These are phyloP conservation scores for Hsuehochloa calcarea DNA, from an alignment of 176 grass and related monocot species.

Conservation along the genomic window DNA sequence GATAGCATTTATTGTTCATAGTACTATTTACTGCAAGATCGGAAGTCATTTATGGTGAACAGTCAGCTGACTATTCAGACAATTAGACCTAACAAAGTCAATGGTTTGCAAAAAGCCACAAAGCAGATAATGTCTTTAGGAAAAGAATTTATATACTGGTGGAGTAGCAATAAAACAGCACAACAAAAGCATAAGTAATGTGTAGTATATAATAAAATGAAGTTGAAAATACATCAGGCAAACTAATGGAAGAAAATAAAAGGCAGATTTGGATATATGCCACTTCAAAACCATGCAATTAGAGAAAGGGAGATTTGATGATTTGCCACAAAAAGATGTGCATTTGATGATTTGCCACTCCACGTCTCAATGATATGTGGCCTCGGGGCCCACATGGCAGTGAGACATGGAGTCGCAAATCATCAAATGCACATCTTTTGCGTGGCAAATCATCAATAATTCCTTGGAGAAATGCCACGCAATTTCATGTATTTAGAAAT, in stretches of 20 bases:
- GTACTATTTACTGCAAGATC: background rate
- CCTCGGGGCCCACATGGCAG: too few species aligned
- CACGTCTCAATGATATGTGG: too few species aligned
- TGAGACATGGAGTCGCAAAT: too few species aligned
- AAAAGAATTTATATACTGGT: slow-evolving; percentile 13
- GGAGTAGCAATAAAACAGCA: slow-evolving; percentile 3
- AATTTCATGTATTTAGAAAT: too few species aligned
- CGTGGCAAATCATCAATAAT: too few species aligned
- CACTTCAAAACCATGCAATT: too few species aligned
- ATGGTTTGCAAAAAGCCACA: background rate
- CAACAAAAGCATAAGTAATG: background rate
- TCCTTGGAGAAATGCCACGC: too few species aligned
- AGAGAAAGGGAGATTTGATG: too few species aligned
- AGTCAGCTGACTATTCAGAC: background rate
- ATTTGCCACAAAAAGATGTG: too few species aligned
- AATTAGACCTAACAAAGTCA: background rate
- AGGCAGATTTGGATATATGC: too few species aligned
- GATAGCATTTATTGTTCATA: background rate
- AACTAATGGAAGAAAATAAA: slow-evolving; percentile 16
- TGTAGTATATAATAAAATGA: background rate
- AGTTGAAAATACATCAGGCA: background rate
- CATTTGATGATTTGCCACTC: too few species aligned
- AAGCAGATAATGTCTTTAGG: background rate
- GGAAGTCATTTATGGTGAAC: background rate
- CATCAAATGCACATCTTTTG: too few species aligned